Conservation (phyloP, 495 filamentous ascomycete genomes). For the Chaetomidium leptoderma region DNA sequence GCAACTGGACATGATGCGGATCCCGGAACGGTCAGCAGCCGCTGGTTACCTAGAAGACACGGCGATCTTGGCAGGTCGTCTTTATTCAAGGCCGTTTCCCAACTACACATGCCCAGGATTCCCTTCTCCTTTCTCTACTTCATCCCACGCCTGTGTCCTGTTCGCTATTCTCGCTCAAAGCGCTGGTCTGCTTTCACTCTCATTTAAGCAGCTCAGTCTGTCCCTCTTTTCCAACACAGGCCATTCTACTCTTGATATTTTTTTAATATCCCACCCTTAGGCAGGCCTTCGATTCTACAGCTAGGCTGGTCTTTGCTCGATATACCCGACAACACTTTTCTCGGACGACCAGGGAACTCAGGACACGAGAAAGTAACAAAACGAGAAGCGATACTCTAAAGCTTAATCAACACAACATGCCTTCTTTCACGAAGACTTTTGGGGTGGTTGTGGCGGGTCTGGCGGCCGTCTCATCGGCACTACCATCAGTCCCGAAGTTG, state of each 20-base stretch:
- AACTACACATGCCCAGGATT: constrained; percentile 22
- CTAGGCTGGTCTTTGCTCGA: constrained; percentile 43
- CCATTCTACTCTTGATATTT: constrained; percentile 35
- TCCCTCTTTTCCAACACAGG: constrained; percentile 25
- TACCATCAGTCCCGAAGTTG: constrained; percentile 45
- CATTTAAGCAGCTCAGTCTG: constrained; percentile 38
- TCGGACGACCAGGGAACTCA: constrained; percentile 14
- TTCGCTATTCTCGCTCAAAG: constrained; percentile 40
- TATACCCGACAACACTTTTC: constrained; percentile 6
- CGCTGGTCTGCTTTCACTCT: constrained; percentile 57
- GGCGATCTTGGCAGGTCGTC: constrained; percentile 23
- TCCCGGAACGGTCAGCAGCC: constrained; percentile 35
- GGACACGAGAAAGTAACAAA: constrained; percentile 23
- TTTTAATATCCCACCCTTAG: constrained; percentile 31
- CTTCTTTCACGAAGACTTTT: constrained; percentile 44
- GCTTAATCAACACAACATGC: constrained; percentile 38
- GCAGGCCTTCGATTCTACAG: constrained; percentile 32
- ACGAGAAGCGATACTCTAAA: constrained; percentile 22
- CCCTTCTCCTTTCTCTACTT: constrained; percentile 25
- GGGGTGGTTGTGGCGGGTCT: constrained; percentile 43
- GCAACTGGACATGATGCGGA: constrained; percentile 24
- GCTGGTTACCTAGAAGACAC: constrained; percentile 14
- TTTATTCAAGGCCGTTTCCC: constrained; percentile 41
- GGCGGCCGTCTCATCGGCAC: constrained; percentile 41
- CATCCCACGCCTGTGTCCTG: constrained; percentile 27